Evolutionary conservation across 2,329 filamentous ascomycete species (phyloP).

Genomic region (Fusarium sp.): DNA sequence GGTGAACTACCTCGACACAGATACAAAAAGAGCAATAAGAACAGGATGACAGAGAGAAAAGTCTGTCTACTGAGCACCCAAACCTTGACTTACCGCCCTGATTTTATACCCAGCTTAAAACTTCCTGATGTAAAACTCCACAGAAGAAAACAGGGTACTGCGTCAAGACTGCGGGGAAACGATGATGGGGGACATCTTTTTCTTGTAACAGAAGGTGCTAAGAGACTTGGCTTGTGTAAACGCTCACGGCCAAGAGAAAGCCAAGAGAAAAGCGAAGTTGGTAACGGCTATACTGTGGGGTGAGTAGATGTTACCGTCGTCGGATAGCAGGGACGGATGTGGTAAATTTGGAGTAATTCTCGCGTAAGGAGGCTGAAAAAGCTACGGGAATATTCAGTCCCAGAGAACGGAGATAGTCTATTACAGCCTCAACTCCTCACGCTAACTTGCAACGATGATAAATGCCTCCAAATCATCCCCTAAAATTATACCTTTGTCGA

Average conservation of each 20-base stretch:
- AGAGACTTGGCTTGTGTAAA: conserved; percentile 22
- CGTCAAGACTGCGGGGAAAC: conserved; percentile 23
- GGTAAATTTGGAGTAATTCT: conserved; percentile 7
- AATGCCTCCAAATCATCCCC: not conserved
- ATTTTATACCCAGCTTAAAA: conserved; percentile 5
- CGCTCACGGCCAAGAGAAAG: conserved; percentile 1
- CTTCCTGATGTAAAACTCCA: conserved; percentile 6
- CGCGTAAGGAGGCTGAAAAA: not conserved
- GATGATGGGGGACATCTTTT: conserved; percentile 5
- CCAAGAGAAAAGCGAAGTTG: conserved; percentile 22
- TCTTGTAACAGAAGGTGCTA: conserved; percentile 24
- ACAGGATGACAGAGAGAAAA: conserved; percentile 1
- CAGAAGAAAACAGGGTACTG: conserved; percentile 15
- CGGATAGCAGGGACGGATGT: not conserved
- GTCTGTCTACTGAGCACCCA: not conserved
- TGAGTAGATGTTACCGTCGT: not conserved
- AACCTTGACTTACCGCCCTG: not conserved
- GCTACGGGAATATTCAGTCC: not conserved
- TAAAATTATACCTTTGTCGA: not conserved
- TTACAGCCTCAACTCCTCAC: not conserved
- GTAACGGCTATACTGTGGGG: not conserved
- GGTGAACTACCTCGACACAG: not conserved
- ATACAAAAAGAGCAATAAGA: not conserved
- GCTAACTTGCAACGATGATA: not conserved
- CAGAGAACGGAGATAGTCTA: too few relatives aligned